Conservation (phyloP, 1,284 basidiomycete genomes). For the Austropuccinia psidii region DNA sequence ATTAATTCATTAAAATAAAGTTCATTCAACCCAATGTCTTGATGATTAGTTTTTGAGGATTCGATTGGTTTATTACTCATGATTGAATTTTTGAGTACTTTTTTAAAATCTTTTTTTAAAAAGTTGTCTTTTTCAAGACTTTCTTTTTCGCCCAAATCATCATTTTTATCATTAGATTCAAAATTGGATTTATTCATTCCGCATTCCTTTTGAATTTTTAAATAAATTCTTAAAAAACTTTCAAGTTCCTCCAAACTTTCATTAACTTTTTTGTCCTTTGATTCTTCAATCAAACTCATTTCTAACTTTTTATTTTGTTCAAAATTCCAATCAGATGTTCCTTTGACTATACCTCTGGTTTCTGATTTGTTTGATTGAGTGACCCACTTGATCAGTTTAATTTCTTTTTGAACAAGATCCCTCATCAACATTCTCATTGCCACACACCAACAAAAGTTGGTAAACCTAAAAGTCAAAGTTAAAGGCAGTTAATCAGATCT, state of each 20-base stretch:
- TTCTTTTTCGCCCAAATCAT: not conserved
- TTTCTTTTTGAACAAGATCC: conserved; percentile 8
- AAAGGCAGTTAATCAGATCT: not conserved
- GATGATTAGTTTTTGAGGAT: not conserved
- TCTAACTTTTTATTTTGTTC: not conserved
- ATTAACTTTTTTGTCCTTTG: not conserved
- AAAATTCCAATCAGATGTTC: not conserved
- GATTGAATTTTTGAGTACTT: not conserved
- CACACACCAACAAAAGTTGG: conserved; percentile 20
- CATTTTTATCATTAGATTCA: not conserved
- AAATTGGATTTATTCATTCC: not conserved
- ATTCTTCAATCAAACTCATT: not conserved
- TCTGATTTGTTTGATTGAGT: not conserved
- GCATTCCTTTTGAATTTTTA: not conserved
- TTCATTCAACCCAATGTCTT: not conserved
- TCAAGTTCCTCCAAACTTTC: conserved; percentile 1
- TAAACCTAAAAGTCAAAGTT: conserved; percentile 5
- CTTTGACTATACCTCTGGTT: not conserved
- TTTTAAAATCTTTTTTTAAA: too few species aligned
- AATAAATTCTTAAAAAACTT: not conserved
- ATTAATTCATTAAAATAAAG: conserved; percentile 17
- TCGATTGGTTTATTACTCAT: not conserved
- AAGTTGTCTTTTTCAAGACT: too few species aligned
- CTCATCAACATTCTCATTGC: conserved; percentile 14
- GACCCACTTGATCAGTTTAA: conserved; percentile 10